These are phyloP conservation scores for Hericium rajendrae DNA, from an alignment of 768 basidiomycete species.

Conservation along the genomic window DNA sequence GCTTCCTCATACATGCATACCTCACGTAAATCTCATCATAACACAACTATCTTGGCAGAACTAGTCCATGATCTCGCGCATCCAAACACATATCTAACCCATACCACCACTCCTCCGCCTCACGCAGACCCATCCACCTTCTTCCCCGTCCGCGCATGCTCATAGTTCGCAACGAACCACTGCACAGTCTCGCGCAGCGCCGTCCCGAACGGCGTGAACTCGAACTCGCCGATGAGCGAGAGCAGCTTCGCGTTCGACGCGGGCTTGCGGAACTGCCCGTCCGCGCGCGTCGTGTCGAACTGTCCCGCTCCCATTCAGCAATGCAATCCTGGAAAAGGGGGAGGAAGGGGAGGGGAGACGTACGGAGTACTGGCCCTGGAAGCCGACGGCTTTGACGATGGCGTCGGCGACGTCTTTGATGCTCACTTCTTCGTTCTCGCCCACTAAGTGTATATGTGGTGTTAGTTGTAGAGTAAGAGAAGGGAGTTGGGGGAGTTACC, in stretches of 20 bases:
- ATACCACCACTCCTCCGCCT: too few relatives aligned
- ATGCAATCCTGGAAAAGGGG: too few relatives aligned
- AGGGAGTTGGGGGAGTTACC: constrained; percentile 30
- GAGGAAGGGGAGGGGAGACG: constrained; percentile 14
- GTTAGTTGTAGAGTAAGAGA: too few relatives aligned
- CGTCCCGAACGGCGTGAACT: constrained; percentile 86
- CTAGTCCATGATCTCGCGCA: too few relatives aligned
- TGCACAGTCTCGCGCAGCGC: constrained; percentile 71
- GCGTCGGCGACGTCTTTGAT: constrained; percentile 86
- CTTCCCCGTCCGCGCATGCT: constrained; percentile 55
- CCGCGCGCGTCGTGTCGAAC: constrained; percentile 80
- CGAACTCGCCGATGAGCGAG: constrained; percentile 65
- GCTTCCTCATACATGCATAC: too few relatives aligned
- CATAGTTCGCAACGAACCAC: constrained; percentile 84
- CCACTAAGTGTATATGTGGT: constrained; percentile 37
- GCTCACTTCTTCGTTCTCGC: constrained; percentile 89
- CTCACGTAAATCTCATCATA: too few relatives aligned
- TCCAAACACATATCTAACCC: too few relatives aligned
- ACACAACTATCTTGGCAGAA: too few relatives aligned
- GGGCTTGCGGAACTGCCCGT: constrained; percentile 94
- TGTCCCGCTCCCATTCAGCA: constrained; percentile 19
- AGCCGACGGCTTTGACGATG: constrained; percentile 78
- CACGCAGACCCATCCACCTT: background rate
- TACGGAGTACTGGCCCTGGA: constrained; percentile 68
- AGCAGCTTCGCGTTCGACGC: constrained; percentile 87